phyloP scores from a whole-genome alignment of 208 protist species.

The Lotmaria passim region DNA sequence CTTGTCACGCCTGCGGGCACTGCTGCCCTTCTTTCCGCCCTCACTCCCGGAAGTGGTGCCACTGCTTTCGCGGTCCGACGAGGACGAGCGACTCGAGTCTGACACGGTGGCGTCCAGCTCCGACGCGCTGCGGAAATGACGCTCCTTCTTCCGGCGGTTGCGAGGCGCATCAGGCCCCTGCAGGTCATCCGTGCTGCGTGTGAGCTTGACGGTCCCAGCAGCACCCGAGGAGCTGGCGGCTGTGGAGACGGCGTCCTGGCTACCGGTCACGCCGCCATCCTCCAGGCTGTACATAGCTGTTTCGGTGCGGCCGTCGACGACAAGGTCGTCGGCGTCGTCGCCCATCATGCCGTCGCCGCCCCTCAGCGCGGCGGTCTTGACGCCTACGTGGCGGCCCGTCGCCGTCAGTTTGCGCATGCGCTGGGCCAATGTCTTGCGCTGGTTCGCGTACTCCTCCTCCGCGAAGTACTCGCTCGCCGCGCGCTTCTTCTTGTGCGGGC shows the following conservation, averaged over 20 bases:
- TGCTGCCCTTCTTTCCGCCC: neutral
- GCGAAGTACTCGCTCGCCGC: constrained; percentile 33
- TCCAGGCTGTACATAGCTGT: constrained; percentile 4
- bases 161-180: constrained; percentile 31
- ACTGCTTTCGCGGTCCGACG: neutral
- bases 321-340: constrained; percentile 27
- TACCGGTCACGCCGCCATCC: neutral
- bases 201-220: neutral
- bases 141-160: constrained; percentile 6
- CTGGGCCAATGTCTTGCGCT: constrained; percentile 18
- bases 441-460: constrained; percentile 40
- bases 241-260: neutral
- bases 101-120: constrained; percentile 25
- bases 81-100: neutral
- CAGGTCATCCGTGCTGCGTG: constrained; percentile 13
- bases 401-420: constrained; percentile 40
- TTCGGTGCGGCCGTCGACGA: neutral
- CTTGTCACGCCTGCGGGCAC: constrained; percentile 1
- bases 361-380: constrained; percentile 27
- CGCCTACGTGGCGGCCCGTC: constrained; percentile 42
- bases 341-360: constrained; percentile 8
- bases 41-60: neutral
- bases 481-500: constrained; percentile 5
- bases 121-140: constrained; percentile 28
- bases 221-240: neutral